Evolutionary conservation across 2,329 filamentous ascomycete species (phyloP).

Genomic region (Microsporum ferrugineum): DNA sequence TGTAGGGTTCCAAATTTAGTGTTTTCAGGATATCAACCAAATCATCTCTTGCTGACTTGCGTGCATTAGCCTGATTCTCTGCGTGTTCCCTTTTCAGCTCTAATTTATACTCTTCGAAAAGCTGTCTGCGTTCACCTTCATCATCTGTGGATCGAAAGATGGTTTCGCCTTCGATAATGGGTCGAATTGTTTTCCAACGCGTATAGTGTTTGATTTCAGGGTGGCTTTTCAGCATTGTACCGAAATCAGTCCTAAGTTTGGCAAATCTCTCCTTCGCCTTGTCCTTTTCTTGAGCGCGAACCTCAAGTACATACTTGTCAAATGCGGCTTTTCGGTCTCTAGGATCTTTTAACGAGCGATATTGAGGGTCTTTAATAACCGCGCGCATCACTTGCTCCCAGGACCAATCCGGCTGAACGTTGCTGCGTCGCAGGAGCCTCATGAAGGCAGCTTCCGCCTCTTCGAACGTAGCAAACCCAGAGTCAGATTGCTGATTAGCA

Average conservation of each 20-base stretch:
- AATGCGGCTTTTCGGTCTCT: constrained; percentile 83
- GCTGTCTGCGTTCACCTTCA: constrained; percentile 73
- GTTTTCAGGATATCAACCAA: constrained; percentile 65
- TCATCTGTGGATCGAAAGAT: constrained; percentile 86
- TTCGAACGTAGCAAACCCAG: constrained; percentile 66
- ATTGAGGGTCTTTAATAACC: constrained; percentile 82
- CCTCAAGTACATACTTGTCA: constrained; percentile 86
- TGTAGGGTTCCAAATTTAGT: constrained; percentile 81
- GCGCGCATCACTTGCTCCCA: constrained; percentile 84
- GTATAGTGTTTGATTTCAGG: constrained; percentile 96
- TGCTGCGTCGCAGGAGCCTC: constrained; percentile 74
- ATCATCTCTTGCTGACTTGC: constrained; percentile 74
- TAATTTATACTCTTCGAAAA: constrained; percentile 87
- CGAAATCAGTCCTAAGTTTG: constrained; percentile 88
- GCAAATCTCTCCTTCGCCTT: constrained; percentile 83
- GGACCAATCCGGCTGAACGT: constrained; percentile 80
- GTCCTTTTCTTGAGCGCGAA: constrained; percentile 85
- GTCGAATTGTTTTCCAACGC: constrained; percentile 88
- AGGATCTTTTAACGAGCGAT: constrained; percentile 83
- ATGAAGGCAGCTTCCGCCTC: constrained; percentile 89
- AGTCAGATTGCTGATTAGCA: constrained; percentile 45
- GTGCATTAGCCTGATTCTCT: constrained; percentile 59
- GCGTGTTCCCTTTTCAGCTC: constrained; percentile 70
- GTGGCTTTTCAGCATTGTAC: constrained; percentile 89
- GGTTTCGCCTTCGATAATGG: constrained; percentile 88